Evolutionary conservation across 257 asterid genomes (phyloP).

Genomic region (Jasminum sambac): DNA sequence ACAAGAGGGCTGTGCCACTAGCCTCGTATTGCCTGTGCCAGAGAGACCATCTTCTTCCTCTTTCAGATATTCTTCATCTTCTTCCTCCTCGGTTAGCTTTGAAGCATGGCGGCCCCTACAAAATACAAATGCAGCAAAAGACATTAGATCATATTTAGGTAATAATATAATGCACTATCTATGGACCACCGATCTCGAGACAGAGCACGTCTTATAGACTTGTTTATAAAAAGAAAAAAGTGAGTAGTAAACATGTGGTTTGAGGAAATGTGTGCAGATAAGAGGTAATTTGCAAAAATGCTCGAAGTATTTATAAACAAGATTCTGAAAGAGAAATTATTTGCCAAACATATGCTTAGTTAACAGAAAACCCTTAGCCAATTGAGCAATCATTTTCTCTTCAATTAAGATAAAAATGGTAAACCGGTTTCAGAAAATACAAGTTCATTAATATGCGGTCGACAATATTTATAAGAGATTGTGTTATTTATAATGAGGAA

Average conservation of each 20-base stretch:
- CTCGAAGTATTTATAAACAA: too few relatives aligned
- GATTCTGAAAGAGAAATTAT: too few relatives aligned
- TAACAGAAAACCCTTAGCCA: constrained; percentile 57
- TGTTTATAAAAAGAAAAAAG: too few relatives aligned
- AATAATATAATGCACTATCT: neutral
- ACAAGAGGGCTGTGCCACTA: constrained; percentile 94
- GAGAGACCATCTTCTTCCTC: constrained; percentile 83
- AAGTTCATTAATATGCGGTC: neutral
- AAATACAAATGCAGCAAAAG: constrained; percentile 20
- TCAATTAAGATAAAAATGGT: neutral
- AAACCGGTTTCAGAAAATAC: neutral
- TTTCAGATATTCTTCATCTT: constrained; percentile 92
- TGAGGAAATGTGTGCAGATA: too few relatives aligned
- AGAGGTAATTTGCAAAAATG: too few relatives aligned
- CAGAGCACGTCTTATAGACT: too few relatives aligned
- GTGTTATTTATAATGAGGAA: neutral
- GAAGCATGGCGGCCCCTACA: constrained; percentile 98
- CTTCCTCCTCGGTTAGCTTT: constrained; percentile 96
- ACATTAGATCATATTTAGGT: constrained; percentile 7
- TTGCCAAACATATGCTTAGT: neutral
- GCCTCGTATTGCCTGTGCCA: constrained; percentile 85
- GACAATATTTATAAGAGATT: neutral
- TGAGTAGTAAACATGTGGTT: too few relatives aligned
- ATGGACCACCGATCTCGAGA: neutral
- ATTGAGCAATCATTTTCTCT: constrained; percentile 57